phyloP scores from a whole-genome alignment of 805 yeast genomes.

The Myxozyma neotropica region DNA sequence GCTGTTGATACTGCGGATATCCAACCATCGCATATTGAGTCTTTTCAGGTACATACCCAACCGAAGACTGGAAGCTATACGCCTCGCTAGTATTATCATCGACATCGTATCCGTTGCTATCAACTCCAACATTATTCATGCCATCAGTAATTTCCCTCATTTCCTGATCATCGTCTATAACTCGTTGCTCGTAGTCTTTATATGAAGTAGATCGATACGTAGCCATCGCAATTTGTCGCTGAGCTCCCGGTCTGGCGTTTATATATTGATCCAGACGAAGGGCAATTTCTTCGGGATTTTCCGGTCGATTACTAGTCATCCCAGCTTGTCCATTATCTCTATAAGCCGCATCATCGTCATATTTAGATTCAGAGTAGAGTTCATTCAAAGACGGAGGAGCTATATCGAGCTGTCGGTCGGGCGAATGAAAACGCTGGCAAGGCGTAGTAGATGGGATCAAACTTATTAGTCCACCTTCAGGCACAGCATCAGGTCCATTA shows the following conservation, averaged over 20 bases:
- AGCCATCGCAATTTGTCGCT: constrained; percentile 23
- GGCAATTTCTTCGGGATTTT: not conserved
- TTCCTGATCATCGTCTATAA: not conserved
- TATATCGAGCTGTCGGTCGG: not conserved
- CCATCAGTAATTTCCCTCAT: not conserved
- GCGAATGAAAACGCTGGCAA: not conserved
- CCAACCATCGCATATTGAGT: not conserved
- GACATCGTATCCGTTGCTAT: not conserved
- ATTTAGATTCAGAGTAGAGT: no score
- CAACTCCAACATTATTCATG: not conserved
- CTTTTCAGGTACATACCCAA: not conserved
- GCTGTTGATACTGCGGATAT: constrained; percentile 3
- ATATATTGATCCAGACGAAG: not conserved
- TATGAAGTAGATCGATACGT: constrained; percentile 15
- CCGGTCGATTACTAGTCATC: not conserved
- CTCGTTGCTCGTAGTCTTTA: constrained; percentile 10
- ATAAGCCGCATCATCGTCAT: not conserved
- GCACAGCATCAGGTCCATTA: not conserved
- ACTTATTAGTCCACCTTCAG: constrained; percentile 9
- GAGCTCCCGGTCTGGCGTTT: constrained; percentile 20
- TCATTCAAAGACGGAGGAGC: not conserved
- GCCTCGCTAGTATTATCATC: constrained; percentile 2
- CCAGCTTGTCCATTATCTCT: not conserved
- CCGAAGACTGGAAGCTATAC: constrained; percentile 2
- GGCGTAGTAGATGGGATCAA: constrained; percentile 14